A percentile compares a stretch with the other conserved stretches of the same genome.
Evolutionary conservation across 192 early-diverging fungal species (phyloP).

Genomic region (Podila epicladia): DNA sequence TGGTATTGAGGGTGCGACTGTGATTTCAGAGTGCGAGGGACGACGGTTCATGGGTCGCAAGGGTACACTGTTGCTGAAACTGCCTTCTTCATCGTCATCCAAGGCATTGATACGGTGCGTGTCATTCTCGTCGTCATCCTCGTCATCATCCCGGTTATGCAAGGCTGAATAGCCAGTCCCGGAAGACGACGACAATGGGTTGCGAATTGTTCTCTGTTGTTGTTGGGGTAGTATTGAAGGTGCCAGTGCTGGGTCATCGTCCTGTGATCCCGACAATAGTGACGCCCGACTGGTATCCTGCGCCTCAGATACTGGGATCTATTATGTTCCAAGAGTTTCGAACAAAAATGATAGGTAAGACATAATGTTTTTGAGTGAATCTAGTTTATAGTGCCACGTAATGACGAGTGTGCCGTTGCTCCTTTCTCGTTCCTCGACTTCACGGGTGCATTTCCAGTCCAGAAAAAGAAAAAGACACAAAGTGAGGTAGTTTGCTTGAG

Average conservation of each 20-base stretch:
- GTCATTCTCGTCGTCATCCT: neutral
- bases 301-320: constrained; percentile 5
- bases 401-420: too few species aligned
- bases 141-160: neutral
- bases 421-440: too few species aligned
- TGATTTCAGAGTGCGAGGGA: constrained; percentile 25
- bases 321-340: neutral
- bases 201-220: neutral
- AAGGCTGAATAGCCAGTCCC: neutral
- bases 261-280: neutral
- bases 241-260: neutral
- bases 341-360: too few species aligned
- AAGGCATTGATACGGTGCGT: neutral
- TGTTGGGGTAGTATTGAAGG: neutral
- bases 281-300: constrained; percentile 6
- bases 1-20: constrained; percentile 4
- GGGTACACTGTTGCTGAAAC: constrained; percentile 15
- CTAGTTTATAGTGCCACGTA: too few species aligned
- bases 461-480: too few species aligned
- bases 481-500: too few species aligned
- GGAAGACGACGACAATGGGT: neutral
- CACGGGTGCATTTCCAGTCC: too few species aligned
- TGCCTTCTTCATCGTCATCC: constrained; percentile 26
- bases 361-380: too few species aligned
- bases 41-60: constrained; percentile 19